Evolutionary conservation across 768 basidiomycete genomes (phyloP), one percentile per base, ranked within the genome.

Genomic region (Asterophora lycoperdoides): DNA sequence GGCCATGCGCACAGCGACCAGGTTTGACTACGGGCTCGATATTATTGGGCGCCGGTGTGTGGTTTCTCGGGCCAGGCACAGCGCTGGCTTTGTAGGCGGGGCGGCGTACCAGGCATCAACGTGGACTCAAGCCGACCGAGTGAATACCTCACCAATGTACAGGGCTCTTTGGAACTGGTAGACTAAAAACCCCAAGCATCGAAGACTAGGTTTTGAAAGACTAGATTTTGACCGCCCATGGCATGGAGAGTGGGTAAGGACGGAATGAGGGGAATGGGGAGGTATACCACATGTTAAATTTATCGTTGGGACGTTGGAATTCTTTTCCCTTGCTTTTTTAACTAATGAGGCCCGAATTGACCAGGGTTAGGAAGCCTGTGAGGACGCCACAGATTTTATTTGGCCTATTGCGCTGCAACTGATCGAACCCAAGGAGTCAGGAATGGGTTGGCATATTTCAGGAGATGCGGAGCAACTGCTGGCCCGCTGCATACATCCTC

Each of bases 131-230:
- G 52, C 95, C 95, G 10, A 73, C 77, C 20, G 77, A 82, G 60
- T n/a, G n/a, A n/a, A n/a, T 76, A 83, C 58, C 76, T 99, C 38
- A 53, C 83, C 84, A 47, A 98, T 98, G 92, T 98, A 95, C 68
- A 75, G 81, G 48, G 96, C 98, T 68, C 73, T 96, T 58, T 98
- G 96, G 96, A 94, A 94, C 71, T 99, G 94, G 92, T 95, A 98
- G 73, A 83, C 81, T n/a, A 89, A 83, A 66, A 90, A 96, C 60
- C 90, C 89, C 6, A 63, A 79, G 26, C 26, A 75, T 5, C 26
- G 10, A 46, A 26, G 36, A 46, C n/a, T 38, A 38, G 30, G 23
- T n/a, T n/a, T n/a, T n/a, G n/a, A n/a, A n/a, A n/a, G n/a, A n/a
- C n/a, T n/a, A n/a, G n/a, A n/a, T 13, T 9, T 32, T 9, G 30